A percentile compares a stretch with the other conserved stretches of the same genome.
These are phyloP conservation scores for Hebeloma cylindrosporum DNA, from an alignment of 768 basidiomycete species.

Conservation along the genomic window DNA sequence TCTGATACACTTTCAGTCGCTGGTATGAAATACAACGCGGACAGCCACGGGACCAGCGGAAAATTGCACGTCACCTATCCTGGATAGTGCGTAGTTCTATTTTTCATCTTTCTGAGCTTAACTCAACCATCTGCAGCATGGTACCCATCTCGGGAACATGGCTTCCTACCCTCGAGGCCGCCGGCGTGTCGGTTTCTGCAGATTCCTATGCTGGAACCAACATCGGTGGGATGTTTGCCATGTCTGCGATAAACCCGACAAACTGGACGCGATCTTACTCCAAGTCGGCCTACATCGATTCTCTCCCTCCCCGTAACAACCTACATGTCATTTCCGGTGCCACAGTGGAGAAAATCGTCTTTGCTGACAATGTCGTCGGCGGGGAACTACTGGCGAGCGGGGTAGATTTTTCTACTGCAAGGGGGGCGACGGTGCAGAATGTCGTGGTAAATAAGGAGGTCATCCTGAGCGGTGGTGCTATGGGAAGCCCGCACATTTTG, in stretches of 20 bases:
- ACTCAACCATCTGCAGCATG: conserved; percentile 36
- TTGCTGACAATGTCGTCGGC: conserved; percentile 49
- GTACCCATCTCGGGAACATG: conserved; percentile 58
- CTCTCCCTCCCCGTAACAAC: conserved; percentile 59
- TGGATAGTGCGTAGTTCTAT: conserved; percentile 50
- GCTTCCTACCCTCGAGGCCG: conserved; percentile 48
- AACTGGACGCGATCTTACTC: conserved; percentile 73
- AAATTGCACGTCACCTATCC: conserved; percentile 45
- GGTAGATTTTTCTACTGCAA: conserved; percentile 42
- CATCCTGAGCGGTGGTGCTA: conserved; percentile 51
- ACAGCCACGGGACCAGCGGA: conserved; percentile 52
- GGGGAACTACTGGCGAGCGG: conserved; percentile 32
- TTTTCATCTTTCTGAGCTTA: neutral
- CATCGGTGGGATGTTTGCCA: conserved; percentile 54
- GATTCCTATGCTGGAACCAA: conserved; percentile 53
- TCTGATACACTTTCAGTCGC: conserved; percentile 37
- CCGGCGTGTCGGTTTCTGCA: conserved; percentile 44
- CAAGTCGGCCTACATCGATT: conserved; percentile 65
- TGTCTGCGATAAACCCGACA: conserved; percentile 58
- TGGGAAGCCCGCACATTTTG: conserved; percentile 55
- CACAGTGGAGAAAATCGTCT: conserved; percentile 56
- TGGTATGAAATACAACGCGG: conserved; percentile 44
- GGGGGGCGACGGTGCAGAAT: conserved; percentile 30
- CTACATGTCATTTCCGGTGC: conserved; percentile 61
- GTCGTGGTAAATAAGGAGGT: conserved; percentile 63